phyloP scores from a whole-genome alignment of 139 green algal species.

The Picochlorum sp. region DNA sequence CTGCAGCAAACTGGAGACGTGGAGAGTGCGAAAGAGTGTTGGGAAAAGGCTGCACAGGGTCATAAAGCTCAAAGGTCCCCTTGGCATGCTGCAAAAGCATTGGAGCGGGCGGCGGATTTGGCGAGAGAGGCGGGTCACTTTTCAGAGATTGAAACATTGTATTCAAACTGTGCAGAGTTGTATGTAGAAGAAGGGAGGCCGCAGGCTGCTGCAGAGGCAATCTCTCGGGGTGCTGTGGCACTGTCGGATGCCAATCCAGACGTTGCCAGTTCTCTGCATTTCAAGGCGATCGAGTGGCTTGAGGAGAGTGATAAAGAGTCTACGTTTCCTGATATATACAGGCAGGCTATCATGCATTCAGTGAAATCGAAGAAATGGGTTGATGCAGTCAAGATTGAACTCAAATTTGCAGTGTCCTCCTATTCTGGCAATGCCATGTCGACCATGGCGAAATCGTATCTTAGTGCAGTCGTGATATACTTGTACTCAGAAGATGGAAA shows the following conservation, averaged over 20 bases:
- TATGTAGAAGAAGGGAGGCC: constrained; percentile 47
- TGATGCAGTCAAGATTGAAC: constrained; percentile 41
- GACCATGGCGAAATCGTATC: constrained; percentile 57
- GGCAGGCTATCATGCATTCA: constrained; percentile 20
- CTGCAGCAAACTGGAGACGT: constrained; percentile 44
- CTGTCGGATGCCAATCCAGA: constrained; percentile 40
- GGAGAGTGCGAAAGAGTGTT: constrained; percentile 44
- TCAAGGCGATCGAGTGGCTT: constrained; percentile 32
- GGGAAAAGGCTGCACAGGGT: constrained; percentile 53
- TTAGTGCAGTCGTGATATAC: constrained; percentile 57
- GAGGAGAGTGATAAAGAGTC: constrained; percentile 48
- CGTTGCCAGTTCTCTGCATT: constrained; percentile 22
- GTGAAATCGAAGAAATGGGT: constrained; percentile 28
- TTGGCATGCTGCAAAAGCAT: constrained; percentile 68
- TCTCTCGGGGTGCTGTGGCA: constrained; percentile 41
- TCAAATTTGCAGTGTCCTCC: constrained; percentile 54
- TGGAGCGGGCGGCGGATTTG: constrained; percentile 28
- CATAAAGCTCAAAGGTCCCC: constrained; percentile 54
- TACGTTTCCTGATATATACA: constrained; percentile 39
- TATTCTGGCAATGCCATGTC: constrained; percentile 19
- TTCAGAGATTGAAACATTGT: constrained; percentile 17
- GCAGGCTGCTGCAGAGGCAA: constrained; percentile 46
- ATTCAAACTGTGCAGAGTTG: constrained; percentile 27
- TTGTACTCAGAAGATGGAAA: constrained; percentile 45
- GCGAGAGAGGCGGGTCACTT: constrained; percentile 9